Percentiles rank a stretch among this genome's conserved stretches.
These are phyloP conservation scores for Neopestalotiopsis rosae DNA, from an alignment of 2,329 filamentous ascomycete species.

Conservation along the genomic window DNA sequence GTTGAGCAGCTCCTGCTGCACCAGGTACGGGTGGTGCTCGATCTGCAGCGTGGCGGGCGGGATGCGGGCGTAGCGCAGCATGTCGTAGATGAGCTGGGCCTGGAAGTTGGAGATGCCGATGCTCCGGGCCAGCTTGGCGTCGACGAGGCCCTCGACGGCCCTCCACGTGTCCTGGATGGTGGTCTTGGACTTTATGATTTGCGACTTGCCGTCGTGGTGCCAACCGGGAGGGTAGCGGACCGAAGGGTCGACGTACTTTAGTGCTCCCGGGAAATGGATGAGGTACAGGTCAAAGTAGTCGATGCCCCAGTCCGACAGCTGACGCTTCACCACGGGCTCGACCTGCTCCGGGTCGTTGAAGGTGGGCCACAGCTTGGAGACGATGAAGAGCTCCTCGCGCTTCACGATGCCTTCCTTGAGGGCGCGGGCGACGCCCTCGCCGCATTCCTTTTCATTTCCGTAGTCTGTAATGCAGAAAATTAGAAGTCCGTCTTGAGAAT, in stretches of 20 bases:
- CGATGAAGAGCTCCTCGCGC: constrained; percentile 88
- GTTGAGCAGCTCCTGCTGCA: constrained; percentile 73
- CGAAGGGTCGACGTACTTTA: constrained; percentile 83
- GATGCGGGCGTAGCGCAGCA: constrained; percentile 78
- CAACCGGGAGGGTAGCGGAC: constrained; percentile 83
- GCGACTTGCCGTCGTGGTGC: constrained; percentile 67
- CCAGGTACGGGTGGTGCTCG: constrained; percentile 89
- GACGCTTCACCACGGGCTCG: constrained; percentile 75
- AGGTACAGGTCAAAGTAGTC: constrained; percentile 92
- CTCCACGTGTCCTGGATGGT: constrained; percentile 82
- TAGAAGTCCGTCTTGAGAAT: too few species aligned
- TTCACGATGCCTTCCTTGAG: constrained; percentile 83
- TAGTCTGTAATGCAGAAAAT: constrained; percentile 62
- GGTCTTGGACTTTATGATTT: constrained; percentile 69
- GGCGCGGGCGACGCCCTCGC: constrained; percentile 77
- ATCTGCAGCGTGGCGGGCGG: constrained; percentile 81
- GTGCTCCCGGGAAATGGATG: constrained; percentile 86
- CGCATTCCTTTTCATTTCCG: constrained; percentile 80
- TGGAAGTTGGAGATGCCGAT: constrained; percentile 89
- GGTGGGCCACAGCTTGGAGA: constrained; percentile 91
- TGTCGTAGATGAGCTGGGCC: constrained; percentile 76
- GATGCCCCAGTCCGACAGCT: constrained; percentile 81
- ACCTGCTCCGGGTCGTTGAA: constrained; percentile 85
- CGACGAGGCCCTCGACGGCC: constrained; percentile 78
- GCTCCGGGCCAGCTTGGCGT: constrained; percentile 69